A percentile compares a stretch with the other conserved stretches of the same genome.
Conservation (phyloP, 768 basidiomycete genomes). For the Serendipita sp. region DNA sequence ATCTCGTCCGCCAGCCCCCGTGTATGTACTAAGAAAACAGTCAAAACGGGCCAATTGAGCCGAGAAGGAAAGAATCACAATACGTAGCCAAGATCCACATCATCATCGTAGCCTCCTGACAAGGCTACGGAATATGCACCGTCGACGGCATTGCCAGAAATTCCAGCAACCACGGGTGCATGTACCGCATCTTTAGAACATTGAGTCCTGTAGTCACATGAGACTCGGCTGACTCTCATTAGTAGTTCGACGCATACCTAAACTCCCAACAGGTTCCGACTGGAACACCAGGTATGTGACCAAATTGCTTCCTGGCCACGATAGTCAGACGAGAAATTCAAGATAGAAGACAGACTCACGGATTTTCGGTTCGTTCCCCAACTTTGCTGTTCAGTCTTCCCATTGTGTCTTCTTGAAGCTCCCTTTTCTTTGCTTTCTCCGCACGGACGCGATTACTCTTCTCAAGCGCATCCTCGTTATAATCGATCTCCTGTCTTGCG, state of each 20-base stretch:
- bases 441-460: neutral
- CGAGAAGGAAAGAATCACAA: constrained; percentile 39
- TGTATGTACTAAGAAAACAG: constrained; percentile 44
- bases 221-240: neutral
- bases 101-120: constrained; percentile 80
- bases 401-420: neutral
- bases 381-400: constrained; percentile 12
- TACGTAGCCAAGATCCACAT: constrained; percentile 64
- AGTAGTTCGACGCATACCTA: constrained; percentile 25
- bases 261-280: constrained; percentile 77
- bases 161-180: constrained; percentile 76
- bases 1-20: constrained; percentile 75
- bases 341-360: constrained; percentile 13
- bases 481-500: constrained; percentile 22
- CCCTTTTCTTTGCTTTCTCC: constrained; percentile 11
- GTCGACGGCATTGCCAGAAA: constrained; percentile 37
- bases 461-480: constrained; percentile 16
- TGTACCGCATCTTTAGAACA: constrained; percentile 72
- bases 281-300: constrained; percentile 59
- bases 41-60: neutral
- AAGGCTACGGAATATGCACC: constrained; percentile 79
- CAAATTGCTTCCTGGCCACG: constrained; percentile 50
- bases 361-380: constrained; percentile 18
- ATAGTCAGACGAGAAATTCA: neutral
- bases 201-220: constrained; percentile 24